Base-by-base conservation (phyloP, 805 yeast genomes). In the Candida tibetensis region DNA sequence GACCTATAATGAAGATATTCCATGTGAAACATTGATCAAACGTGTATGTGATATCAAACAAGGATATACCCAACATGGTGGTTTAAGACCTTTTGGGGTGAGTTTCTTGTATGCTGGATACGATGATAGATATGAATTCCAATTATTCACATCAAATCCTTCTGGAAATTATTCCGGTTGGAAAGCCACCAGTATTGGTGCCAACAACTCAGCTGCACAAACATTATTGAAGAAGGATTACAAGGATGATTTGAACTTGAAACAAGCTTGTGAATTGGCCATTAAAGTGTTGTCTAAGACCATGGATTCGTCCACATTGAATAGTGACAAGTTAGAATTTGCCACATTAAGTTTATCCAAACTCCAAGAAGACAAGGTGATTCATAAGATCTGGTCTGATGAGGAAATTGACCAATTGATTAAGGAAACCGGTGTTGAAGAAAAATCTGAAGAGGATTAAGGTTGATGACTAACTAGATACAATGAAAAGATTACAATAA, bases 51-150 rank as follows among this genome's bases (percentile, higher is more conserved):
- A 93, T 64, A 77, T 87, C 46, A 93, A 93, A 64, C 99, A 93
- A 62, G 96, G 98, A 8, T 93, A 93, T 64, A 93, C 99, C 5
- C 99, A 93, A 64, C 95, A 86, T 58, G 99, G 99, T 58, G 99
- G 99, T 26, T 76, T 93, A 55, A 83, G 99, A 64, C 99, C 99
- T 15, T 93, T 89, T 61, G 99, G 99, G 55, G 99, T 93, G 28
- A 85, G 95, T 36, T 90, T 93, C 64, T 77, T 93, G 44, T 93
- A 86, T 57, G 99, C 98, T 4, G 99, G 99, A 5, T 84, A 82
- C 57, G 99, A 93, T 60, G 91, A 88, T 37, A 70, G 87, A 54
- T 82, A 82, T 53, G 89, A 89, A 22, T 93, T 84, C 72, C 99
- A 93, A 64, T 72, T 93, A 49, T 93, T 82, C 67, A 90, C 96